phyloP scores from a whole-genome alignment of 2,329 filamentous ascomycete genomes.

The Cytospora schulzeri region DNA sequence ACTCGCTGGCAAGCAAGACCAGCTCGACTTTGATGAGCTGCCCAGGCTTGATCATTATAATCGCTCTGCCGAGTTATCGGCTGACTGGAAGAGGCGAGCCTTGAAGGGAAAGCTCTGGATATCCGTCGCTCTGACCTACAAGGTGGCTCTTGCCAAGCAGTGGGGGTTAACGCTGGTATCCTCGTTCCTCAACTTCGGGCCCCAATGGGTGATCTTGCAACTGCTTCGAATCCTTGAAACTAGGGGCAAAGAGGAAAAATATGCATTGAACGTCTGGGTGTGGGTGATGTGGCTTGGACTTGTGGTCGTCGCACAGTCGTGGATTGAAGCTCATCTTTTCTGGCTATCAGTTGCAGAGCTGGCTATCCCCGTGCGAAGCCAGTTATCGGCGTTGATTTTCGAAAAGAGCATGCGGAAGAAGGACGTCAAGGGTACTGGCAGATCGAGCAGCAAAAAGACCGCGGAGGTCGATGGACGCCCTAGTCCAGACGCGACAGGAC shows the following conservation, averaged over 20 bases:
- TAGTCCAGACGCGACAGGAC: constrained; percentile 34
- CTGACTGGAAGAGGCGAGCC: constrained; percentile 51
- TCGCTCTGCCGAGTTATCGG: constrained; percentile 52
- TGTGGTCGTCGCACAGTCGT: constrained; percentile 58
- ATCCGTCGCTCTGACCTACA: constrained; percentile 61
- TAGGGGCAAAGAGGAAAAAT: constrained; percentile 46
- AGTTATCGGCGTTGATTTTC: constrained; percentile 73
- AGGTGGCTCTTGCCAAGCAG: constrained; percentile 57
- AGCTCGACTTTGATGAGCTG: constrained; percentile 64
- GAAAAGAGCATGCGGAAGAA: constrained; percentile 77
- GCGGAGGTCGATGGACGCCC: constrained; percentile 35
- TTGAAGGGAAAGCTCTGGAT: constrained; percentile 59
- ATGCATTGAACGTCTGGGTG: constrained; percentile 61
- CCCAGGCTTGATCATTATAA: constrained; percentile 60
- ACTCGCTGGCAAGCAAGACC: constrained; percentile 57
- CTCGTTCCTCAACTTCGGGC: constrained; percentile 65
- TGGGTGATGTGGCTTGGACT: constrained; percentile 68
- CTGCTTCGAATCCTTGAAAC: constrained; percentile 67
- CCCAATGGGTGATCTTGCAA: constrained; percentile 68
- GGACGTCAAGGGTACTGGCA: constrained; percentile 68
- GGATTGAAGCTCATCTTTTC: constrained; percentile 66
- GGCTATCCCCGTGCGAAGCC: constrained; percentile 66
- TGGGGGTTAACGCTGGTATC: constrained; percentile 57
- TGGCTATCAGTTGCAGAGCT: constrained; percentile 68
- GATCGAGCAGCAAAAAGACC: constrained; percentile 44